Evolutionary conservation across 371 early-diverging fungal genomes (phyloP).

Genomic region (Mortierella sp.): DNA sequence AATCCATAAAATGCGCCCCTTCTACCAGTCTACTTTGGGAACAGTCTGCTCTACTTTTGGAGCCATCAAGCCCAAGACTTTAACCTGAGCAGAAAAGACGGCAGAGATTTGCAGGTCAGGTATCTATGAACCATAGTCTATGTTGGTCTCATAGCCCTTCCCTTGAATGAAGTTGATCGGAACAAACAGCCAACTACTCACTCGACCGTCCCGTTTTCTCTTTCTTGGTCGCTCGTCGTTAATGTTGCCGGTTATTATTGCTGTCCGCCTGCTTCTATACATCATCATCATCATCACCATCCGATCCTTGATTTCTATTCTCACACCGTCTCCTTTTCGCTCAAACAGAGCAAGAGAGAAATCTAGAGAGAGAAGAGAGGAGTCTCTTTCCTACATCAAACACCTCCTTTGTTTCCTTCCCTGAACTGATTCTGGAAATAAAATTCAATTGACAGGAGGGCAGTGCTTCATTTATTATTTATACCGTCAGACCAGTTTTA

Average conservation of each 20-base stretch:
- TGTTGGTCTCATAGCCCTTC: not conserved
- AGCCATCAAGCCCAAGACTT: too few species aligned
- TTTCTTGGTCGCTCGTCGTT: not conserved
- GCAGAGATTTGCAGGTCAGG: too few species aligned
- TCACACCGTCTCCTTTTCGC: constrained; percentile 36
- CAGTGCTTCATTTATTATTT: not conserved
- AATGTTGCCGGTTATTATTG: too few species aligned
- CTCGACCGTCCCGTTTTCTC: not conserved
- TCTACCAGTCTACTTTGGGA: too few species aligned
- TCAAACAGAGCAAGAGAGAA: constrained; percentile 9
- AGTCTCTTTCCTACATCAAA: constrained; percentile 11
- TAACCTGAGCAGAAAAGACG: too few species aligned
- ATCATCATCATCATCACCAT: not conserved
- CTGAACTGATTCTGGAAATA: not conserved
- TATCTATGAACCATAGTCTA: too few species aligned
- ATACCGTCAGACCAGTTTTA: not conserved
- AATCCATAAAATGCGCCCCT: too few species aligned
- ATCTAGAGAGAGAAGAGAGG: not conserved
- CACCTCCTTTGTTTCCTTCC: constrained; percentile 19
- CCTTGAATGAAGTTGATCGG: not conserved
- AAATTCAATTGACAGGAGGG: not conserved
- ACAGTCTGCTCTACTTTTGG: too few species aligned
- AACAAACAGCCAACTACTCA: not conserved
- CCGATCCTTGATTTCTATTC: constrained; percentile 14
- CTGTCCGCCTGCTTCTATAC: not conserved